phyloP scores from a whole-genome alignment of 805 yeast species.

The Yamadazyma paraphyllophila region DNA sequence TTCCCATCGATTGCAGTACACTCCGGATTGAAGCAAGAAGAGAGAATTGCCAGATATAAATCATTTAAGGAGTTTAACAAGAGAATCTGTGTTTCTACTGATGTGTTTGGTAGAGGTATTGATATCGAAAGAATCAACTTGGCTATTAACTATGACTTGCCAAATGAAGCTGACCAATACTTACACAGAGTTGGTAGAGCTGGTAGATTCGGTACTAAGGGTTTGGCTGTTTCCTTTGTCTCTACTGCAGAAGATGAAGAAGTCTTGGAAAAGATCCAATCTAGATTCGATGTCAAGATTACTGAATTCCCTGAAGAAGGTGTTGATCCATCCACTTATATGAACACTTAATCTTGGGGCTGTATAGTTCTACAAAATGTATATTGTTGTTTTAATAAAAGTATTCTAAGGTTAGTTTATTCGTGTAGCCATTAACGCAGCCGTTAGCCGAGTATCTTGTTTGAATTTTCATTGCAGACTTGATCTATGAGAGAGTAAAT shows the following conservation, averaged over 20 bases:
- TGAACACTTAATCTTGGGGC: constrained; percentile 69
- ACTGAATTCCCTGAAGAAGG: constrained; percentile 97
- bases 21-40: constrained; percentile 93
- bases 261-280: constrained; percentile 89
- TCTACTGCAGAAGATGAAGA: constrained; percentile 84
- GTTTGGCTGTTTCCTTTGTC: constrained; percentile 91
- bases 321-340: constrained; percentile 94
- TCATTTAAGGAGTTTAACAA: constrained; percentile 96
- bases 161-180: constrained; percentile 95
- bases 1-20: constrained; percentile 98
- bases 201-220: constrained; percentile 99
- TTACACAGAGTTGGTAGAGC: constrained; percentile 99
- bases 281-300: constrained; percentile 94
- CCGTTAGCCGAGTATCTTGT: no score
- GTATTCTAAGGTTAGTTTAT: neutral
- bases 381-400: constrained; percentile 6
- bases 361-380: constrained; percentile 1
- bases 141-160: constrained; percentile 97
- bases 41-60: constrained; percentile 95
- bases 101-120: constrained; percentile 98
- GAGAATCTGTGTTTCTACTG: constrained; percentile 98
- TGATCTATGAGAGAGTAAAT: constrained; percentile 35
- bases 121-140: constrained; percentile 98
- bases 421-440: no score
- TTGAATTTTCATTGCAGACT: constrained; percentile 4